These are phyloP conservation scores for Aspergillus cavernicola DNA, from an alignment of 495 filamentous ascomycete species.

Conservation along the genomic window DNA sequence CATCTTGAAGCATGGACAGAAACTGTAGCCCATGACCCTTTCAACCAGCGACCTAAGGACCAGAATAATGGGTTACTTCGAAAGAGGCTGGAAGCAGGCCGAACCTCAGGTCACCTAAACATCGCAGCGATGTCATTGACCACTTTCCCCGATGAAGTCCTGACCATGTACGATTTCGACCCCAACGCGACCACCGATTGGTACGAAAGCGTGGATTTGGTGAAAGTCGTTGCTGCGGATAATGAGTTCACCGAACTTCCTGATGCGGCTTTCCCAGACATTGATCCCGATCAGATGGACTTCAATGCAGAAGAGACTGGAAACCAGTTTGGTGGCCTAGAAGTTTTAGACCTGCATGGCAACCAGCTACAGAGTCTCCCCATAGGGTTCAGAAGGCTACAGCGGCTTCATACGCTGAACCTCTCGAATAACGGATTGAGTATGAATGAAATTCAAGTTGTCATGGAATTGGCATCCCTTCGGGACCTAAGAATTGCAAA, in stretches of 20 bases:
- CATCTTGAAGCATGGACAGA: constrained; percentile 36
- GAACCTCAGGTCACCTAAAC: constrained; percentile 80
- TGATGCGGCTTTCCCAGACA: constrained; percentile 74
- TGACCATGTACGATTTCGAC: constrained; percentile 83
- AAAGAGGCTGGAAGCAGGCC: constrained; percentile 70
- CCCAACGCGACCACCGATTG: constrained; percentile 62
- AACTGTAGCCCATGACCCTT: constrained; percentile 59
- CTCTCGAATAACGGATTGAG: constrained; percentile 78
- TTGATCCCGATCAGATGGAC: constrained; percentile 50
- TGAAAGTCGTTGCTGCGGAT: constrained; percentile 82
- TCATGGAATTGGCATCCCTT: constrained; percentile 65
- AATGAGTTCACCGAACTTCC: constrained; percentile 78
- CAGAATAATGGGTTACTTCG: constrained; percentile 61
- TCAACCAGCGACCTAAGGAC: constrained; percentile 60
- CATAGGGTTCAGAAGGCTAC: constrained; percentile 67
- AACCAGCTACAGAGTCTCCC: constrained; percentile 73
- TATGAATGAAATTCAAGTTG: constrained; percentile 64
- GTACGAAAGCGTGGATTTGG: constrained; percentile 94
- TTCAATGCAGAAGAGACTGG: constrained; percentile 61
- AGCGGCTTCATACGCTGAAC: constrained; percentile 73
- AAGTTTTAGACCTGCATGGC: constrained; percentile 79
- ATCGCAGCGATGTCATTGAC: constrained; percentile 81
- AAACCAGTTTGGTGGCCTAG: constrained; percentile 78
- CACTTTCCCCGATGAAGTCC: constrained; percentile 75
- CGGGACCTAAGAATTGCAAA: constrained; percentile 78